A percentile compares a stretch with the other conserved stretches of the same genome.
phyloP scores from a whole-genome alignment of 495 filamentous ascomycete genomes.

The Durotheca rogersii region DNA sequence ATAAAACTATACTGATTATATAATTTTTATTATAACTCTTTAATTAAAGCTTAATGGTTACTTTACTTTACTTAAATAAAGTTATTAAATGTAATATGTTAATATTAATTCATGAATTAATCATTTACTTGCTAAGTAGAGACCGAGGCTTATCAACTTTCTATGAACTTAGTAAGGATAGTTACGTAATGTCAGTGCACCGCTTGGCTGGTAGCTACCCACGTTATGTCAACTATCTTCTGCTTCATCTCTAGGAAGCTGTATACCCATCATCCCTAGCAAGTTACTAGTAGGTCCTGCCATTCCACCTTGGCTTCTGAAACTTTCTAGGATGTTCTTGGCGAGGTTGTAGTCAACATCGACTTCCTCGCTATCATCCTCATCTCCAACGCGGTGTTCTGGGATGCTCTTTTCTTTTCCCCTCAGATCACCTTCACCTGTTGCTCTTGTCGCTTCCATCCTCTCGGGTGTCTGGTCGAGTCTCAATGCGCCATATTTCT shows the following conservation, averaged over 20 bases:
- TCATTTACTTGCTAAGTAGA: too few relatives aligned
- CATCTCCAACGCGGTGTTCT: constrained; percentile 37
- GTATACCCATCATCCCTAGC: constrained; percentile 78
- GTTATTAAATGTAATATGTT: too few relatives aligned
- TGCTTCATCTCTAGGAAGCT: constrained; percentile 75
- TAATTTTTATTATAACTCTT: not conserved
- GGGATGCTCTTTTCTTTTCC: constrained; percentile 22
- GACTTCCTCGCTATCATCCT: constrained; percentile 57
- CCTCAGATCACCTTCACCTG: constrained; percentile 6
- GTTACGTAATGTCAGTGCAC: too few relatives aligned
- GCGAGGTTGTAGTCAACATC: constrained; percentile 84
- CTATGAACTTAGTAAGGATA: too few relatives aligned
- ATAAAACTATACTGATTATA: not conserved
- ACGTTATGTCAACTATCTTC: constrained; percentile 26
- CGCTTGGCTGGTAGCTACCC: too few relatives aligned
- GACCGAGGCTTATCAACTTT: too few relatives aligned
- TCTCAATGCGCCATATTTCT: constrained; percentile 70
- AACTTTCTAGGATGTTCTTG: constrained; percentile 87
- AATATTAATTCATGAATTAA: not conserved
- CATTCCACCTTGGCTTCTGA: constrained; percentile 83
- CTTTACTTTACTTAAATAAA: not conserved
- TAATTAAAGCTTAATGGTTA: not conserved
- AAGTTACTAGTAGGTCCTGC: constrained; percentile 85
- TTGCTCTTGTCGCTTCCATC: constrained; percentile 18
- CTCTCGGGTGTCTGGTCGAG: constrained; percentile 50